Percentiles rank a stretch among this genome's conserved stretches.
Evolutionary conservation across 2,329 filamentous ascomycete species (phyloP).

Genomic region (Beauveria caledonica): DNA sequence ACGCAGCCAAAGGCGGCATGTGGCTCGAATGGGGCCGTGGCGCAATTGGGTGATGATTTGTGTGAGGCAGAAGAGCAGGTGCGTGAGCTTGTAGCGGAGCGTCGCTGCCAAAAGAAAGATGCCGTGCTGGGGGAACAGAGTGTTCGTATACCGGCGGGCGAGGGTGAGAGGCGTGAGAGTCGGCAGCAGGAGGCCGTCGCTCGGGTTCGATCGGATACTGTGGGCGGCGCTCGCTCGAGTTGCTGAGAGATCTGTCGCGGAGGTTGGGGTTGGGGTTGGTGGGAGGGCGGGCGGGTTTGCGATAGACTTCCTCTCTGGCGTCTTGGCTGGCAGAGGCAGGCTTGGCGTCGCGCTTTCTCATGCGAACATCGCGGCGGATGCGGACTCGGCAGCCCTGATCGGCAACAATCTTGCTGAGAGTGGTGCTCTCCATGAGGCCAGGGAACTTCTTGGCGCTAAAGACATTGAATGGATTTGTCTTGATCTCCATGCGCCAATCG

Average conservation of each 20-base stretch:
- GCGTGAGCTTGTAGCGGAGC: slow-evolving; percentile 15
- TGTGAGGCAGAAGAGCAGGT: slow-evolving; percentile 16
- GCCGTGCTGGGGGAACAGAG: slow-evolving; percentile 20
- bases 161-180: slow-evolving; percentile 36
- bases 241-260: slow-evolving; percentile 53
- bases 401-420: slow-evolving; percentile 80
- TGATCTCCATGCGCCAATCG: slow-evolving; percentile 82
- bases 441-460: slow-evolving; percentile 99
- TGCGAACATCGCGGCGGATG: slow-evolving; percentile 87
- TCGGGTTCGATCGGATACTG: slow-evolving; percentile 33
- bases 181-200: slow-evolving; percentile 40
- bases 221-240: slow-evolving; percentile 42
- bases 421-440: slow-evolving; percentile 81
- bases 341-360: slow-evolving; percentile 77
- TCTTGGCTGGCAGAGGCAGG: slow-evolving; percentile 45
- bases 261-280: slow-evolving; percentile 20
- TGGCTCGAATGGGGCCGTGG: slow-evolving; percentile 15
- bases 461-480: slow-evolving; percentile 78
- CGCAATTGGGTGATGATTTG: slow-evolving; percentile 26
- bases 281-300: slow-evolving; percentile 28
- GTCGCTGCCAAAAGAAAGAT: slow-evolving; percentile 30
- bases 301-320: slow-evolving; percentile 52
- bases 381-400: slow-evolving; percentile 96
- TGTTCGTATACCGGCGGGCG: slow-evolving; percentile 28
- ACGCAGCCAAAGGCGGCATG: slow-evolving; percentile 19